These are phyloP conservation scores for Naganishia friedmannii DNA, from an alignment of 768 basidiomycete genomes.

Conservation along the genomic window DNA sequence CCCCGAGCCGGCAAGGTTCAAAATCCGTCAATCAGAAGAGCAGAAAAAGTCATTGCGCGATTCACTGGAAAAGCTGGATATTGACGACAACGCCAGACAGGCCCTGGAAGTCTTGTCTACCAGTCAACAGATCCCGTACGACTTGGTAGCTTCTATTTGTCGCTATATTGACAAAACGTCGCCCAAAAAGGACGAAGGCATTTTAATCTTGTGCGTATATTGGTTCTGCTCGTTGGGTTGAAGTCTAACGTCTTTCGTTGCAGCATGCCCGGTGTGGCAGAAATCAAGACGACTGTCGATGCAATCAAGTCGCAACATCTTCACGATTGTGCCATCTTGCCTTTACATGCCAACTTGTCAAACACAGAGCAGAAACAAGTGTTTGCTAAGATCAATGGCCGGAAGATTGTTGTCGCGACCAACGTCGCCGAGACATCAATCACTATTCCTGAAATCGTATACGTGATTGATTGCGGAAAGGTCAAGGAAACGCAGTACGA, in stretches of 20 bases:
- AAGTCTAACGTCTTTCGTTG: background rate
- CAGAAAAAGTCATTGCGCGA: constrained; percentile 57
- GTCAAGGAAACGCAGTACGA: constrained; percentile 79
- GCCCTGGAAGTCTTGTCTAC: constrained; percentile 64
- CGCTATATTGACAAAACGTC: constrained; percentile 59
- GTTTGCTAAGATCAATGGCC: constrained; percentile 62
- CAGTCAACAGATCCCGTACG: constrained; percentile 68
- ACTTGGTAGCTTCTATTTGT: constrained; percentile 69
- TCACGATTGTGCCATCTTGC: constrained; percentile 56
- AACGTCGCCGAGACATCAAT: constrained; percentile 83
- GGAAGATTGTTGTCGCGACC: constrained; percentile 85
- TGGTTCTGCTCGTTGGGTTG: too few species aligned
- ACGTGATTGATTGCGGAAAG: constrained; percentile 78
- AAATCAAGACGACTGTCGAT: constrained; percentile 74
- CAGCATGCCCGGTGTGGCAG: constrained; percentile 76
- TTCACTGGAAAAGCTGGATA: constrained; percentile 58
- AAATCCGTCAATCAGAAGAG: constrained; percentile 56
- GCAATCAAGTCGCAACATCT: constrained; percentile 53
- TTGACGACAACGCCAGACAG: constrained; percentile 58
- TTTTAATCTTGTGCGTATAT: constrained; percentile 65
- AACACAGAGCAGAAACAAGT: constrained; percentile 76
- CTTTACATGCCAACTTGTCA: constrained; percentile 84
- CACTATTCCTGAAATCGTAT: constrained; percentile 82
- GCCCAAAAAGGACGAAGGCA: constrained; percentile 59
- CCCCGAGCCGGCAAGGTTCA: constrained; percentile 54